Conservation (phyloP, 2,329 filamentous ascomycete genomes). For the Arachnomyces sp. region DNA sequence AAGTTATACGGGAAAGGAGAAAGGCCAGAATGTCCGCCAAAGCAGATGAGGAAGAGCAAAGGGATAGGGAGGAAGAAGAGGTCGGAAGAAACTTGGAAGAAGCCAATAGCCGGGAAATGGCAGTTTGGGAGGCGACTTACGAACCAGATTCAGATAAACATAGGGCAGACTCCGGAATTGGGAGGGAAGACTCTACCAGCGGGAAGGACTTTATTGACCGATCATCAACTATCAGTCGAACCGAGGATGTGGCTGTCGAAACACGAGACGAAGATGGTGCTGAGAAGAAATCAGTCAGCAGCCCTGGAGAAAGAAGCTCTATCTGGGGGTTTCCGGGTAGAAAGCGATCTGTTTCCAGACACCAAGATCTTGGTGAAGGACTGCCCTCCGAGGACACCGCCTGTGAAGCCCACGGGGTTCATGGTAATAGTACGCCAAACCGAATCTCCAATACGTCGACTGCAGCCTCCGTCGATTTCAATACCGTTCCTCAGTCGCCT, state of each 20-base stretch:
- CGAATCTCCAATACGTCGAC: no score
- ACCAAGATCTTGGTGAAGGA: no score
- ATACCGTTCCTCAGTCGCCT: no score
- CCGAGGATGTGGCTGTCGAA: slow-evolving; percentile 12
- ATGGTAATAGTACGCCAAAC: no score
- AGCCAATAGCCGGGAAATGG: slow-evolving; percentile 35
- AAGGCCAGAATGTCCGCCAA: slow-evolving; percentile 39
- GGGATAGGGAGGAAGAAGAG: slow-evolving; percentile 57
- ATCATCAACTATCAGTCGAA: background rate
- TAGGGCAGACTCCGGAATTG: slow-evolving; percentile 43
- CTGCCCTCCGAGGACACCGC: no score
- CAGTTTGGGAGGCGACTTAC: slow-evolving; percentile 69
- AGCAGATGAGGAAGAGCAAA: slow-evolving; percentile 47
- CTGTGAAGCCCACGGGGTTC: no score
- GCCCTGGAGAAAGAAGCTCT: no score
- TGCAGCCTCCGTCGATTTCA: no score
- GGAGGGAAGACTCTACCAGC: slow-evolving; percentile 15
- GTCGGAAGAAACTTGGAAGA: slow-evolving; percentile 53
- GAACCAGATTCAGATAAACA: slow-evolving; percentile 28
- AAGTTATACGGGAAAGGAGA: slow-evolving; percentile 54
- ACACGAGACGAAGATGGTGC: slow-evolving; percentile 5
- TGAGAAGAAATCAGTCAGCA: no score
- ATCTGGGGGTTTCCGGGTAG: no score
- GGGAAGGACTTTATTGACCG: no score
- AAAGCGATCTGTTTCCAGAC: no score